Evolutionary conservation across 345 rosid genomes (phyloP).

Genomic region (Eucalyptus regnans): DNA sequence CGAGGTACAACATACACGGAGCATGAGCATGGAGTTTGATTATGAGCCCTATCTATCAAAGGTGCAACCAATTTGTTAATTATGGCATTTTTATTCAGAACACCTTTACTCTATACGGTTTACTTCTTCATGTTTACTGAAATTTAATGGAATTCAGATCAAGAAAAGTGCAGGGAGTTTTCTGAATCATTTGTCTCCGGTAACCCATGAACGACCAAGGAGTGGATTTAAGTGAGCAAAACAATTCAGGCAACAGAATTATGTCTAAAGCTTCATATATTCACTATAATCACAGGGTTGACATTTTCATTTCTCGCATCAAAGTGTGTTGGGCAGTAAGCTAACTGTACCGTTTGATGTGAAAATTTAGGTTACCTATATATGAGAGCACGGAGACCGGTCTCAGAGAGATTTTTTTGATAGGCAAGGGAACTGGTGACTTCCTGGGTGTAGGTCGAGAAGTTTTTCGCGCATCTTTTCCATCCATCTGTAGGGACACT

Average conservation of each 20-base stretch:
- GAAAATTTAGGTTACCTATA: conserved; percentile 4
- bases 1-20: neutral
- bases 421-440: neutral
- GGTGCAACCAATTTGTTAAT: neutral
- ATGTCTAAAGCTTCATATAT: neutral
- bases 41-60: neutral
- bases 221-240: neutral
- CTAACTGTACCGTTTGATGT: neutral
- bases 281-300: neutral
- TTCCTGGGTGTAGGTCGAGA: conserved; percentile 5
- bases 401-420: conserved; percentile 12
- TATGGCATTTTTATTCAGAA: neutral
- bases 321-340: neutral
- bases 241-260: neutral
- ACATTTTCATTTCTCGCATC: neutral
- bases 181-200: neutral
- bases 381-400: conserved; percentile 23
- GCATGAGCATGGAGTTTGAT: neutral
- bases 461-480: conserved; percentile 9
- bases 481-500: neutral
- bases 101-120: neutral
- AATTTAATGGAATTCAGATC: neutral
- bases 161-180: neutral
- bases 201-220: neutral
- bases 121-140: neutral